Percentiles rank a stretch among this genome's conserved stretches.
These are phyloP conservation scores for Sungouiella thailandica DNA, from an alignment of 805 yeast genomes.

Conservation along the genomic window DNA sequence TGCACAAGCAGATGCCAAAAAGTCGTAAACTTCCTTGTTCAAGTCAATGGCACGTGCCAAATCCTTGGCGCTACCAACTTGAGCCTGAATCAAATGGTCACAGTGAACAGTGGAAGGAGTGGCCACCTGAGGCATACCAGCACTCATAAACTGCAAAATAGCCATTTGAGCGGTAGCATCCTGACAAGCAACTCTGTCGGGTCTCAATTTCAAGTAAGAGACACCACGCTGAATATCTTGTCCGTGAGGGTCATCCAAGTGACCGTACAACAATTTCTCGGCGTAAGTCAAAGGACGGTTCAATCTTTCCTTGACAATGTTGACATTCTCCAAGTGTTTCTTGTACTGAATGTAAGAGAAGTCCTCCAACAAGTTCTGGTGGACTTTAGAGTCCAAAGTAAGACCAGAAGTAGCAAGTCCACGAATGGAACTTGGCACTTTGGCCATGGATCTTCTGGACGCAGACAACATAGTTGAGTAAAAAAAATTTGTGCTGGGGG, in stretches of 20 bases:
- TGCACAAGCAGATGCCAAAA: conserved; percentile 83
- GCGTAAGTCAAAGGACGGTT: conserved; percentile 91
- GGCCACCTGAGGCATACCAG: conserved; percentile 86
- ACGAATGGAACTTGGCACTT: conserved; percentile 17
- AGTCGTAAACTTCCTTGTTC: conserved; percentile 93
- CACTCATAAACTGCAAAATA: conserved; percentile 91
- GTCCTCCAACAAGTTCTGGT: conserved; percentile 74
- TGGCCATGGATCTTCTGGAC: conserved; percentile 29
- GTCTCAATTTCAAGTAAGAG: conserved; percentile 88
- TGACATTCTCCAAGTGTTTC: conserved; percentile 81
- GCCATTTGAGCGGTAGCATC: conserved; percentile 99
- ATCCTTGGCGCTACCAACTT: conserved; percentile 83
- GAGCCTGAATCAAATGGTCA: conserved; percentile 97
- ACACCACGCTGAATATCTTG: conserved; percentile 83
- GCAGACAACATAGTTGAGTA: conserved; percentile 35
- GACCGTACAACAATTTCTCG: conserved; percentile 92
- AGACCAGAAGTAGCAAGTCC: conserved; percentile 19
- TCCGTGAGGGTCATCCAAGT: conserved; percentile 87
- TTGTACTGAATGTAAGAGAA: conserved; percentile 88
- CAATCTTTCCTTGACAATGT: conserved; percentile 76
- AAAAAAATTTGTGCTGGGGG: conserved; percentile 5
- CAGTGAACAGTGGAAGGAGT: conserved; percentile 97
- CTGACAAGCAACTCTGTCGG: conserved; percentile 98
- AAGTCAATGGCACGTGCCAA: conserved; percentile 79
- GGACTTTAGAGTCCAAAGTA: conserved; percentile 20